A percentile compares a stretch with the other conserved stretches of the same genome.
Evolutionary conservation across 2,329 filamentous ascomycete genomes (phyloP).

Genomic region (Xylaria sp.): DNA sequence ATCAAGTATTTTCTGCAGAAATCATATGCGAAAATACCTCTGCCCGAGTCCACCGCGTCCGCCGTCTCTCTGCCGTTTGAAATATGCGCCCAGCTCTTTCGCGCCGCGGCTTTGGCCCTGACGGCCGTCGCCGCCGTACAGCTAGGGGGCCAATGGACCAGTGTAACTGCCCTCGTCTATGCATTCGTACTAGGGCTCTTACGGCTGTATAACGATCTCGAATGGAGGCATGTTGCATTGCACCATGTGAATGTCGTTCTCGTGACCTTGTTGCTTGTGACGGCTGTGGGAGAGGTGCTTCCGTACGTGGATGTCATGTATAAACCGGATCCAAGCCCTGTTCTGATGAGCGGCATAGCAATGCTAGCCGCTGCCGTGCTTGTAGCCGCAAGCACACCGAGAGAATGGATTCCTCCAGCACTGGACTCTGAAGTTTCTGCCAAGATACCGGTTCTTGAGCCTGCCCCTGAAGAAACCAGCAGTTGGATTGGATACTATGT

Average conservation of each 20-base stretch:
- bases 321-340: slow-evolving; percentile 29
- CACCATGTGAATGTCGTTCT: slow-evolving; percentile 46
- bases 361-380: slow-evolving; percentile 36
- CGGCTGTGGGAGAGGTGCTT: slow-evolving; percentile 36
- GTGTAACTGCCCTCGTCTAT: slow-evolving; percentile 36
- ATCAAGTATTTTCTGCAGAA: slow-evolving; percentile 33
- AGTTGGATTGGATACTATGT: slow-evolving; percentile 50
- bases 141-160: slow-evolving; percentile 34
- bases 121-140: slow-evolving; percentile 34
- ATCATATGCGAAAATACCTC: slow-evolving; percentile 27
- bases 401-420: slow-evolving; percentile 46
- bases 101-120: slow-evolving; percentile 38
- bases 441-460: slow-evolving; percentile 34
- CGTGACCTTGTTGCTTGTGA: slow-evolving; percentile 34
- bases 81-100: slow-evolving; percentile 37
- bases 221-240: slow-evolving; percentile 43
- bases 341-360: slow-evolving; percentile 34
- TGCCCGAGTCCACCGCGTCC: slow-evolving; percentile 34
- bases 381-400: slow-evolving; percentile 42
- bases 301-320: slow-evolving; percentile 39
- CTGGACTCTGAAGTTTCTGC: slow-evolving; percentile 37
- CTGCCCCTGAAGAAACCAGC: slow-evolving; percentile 48
- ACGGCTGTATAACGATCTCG: slow-evolving; percentile 37
- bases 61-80: slow-evolving; percentile 41
- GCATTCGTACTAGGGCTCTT: slow-evolving; percentile 41